Percentiles rank a stretch among this genome's conserved stretches.
These are phyloP conservation scores for Backusella sp. DNA, from an alignment of 192 early-diverging fungal species.

Conservation along the genomic window DNA sequence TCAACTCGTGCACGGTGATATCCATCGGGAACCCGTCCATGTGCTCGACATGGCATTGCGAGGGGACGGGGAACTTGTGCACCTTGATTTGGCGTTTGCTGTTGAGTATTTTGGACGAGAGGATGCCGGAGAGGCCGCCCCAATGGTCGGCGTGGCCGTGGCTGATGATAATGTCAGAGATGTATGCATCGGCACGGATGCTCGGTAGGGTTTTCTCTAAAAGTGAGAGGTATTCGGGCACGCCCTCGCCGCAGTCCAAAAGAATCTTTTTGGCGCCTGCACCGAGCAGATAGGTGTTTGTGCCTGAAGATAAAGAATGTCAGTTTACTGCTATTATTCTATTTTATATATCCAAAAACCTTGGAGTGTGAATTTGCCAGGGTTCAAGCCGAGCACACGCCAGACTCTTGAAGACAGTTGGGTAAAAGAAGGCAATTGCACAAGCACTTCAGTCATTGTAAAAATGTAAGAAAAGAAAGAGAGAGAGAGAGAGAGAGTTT, in stretches of 20 bases:
- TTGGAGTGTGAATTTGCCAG: conserved; percentile 77
- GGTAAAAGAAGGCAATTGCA: conserved; percentile 52
- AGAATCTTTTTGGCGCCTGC: conserved; percentile 67
- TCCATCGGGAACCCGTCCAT: conserved; percentile 29
- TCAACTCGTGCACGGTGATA: conserved; percentile 26
- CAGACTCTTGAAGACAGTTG: conserved; percentile 57
- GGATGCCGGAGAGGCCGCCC: conserved; percentile 58
- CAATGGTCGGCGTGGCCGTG: conserved; percentile 84
- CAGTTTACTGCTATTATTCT: too few relatives aligned
- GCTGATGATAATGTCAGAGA: conserved; percentile 71
- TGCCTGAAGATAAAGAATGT: conserved; percentile 34
- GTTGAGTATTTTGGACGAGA: conserved; percentile 21
- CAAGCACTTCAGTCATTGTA: conserved; percentile 48
- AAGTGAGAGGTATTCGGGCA: conserved; percentile 60
- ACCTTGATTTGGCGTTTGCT: conserved; percentile 20
- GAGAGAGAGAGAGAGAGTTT: neutral
- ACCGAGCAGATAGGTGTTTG: conserved; percentile 88
- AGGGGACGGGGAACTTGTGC: conserved; percentile 19
- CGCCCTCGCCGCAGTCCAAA: conserved; percentile 80
- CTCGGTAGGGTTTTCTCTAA: conserved; percentile 53
- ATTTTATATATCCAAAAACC: conserved; percentile 33
- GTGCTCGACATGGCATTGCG: conserved; percentile 23
- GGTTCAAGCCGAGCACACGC: conserved; percentile 77
- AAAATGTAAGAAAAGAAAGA: neutral
- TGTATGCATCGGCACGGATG: conserved; percentile 43